These are phyloP conservation scores for Parascedosporium putredinis DNA, from an alignment of 2,329 filamentous ascomycete species.

Conservation along the genomic window DNA sequence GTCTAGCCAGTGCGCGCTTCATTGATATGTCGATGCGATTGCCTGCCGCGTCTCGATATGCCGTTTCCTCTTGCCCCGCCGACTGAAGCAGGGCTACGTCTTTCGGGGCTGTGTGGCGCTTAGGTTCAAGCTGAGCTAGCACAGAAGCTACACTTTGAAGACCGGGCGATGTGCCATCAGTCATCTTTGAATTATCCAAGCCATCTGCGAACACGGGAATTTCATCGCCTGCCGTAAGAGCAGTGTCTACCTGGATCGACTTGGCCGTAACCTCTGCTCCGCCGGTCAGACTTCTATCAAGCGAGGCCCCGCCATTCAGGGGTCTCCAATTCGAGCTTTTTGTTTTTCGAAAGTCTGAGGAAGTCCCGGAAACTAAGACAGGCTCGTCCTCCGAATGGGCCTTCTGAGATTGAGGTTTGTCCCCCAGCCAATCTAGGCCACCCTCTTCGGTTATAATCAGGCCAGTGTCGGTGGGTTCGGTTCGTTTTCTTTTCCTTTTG, in stretches of 20 bases:
- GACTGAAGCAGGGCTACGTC: constrained; percentile 34
- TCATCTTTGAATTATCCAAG: constrained; percentile 57
- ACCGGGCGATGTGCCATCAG: constrained; percentile 77
- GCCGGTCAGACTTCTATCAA: background rate
- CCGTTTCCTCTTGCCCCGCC: constrained; percentile 59
- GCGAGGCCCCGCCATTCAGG: constrained; percentile 35
- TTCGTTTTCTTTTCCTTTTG: constrained; percentile 55
- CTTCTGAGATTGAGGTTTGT: constrained; percentile 22
- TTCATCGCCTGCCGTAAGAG: constrained; percentile 36
- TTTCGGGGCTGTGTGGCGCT: constrained; percentile 53
- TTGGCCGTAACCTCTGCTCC: too few species aligned
- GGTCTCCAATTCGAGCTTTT: constrained; percentile 78
- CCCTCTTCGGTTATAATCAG: constrained; percentile 58
- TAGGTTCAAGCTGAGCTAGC: constrained; percentile 54
- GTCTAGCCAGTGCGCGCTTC: constrained; percentile 78
- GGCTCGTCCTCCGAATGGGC: constrained; percentile 45
- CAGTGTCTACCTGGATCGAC: constrained; percentile 53
- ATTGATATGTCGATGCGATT: constrained; percentile 88
- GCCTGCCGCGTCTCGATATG: constrained; percentile 90
- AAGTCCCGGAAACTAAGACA: constrained; percentile 37
- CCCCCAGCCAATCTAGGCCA: constrained; percentile 40
- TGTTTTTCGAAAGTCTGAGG: constrained; percentile 57
- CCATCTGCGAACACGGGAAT: constrained; percentile 34
- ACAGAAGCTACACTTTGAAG: constrained; percentile 78
- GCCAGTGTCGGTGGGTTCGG: constrained; percentile 32